Percentiles rank a stretch among this genome's conserved stretches.
Conservation (phyloP, 2,329 filamentous ascomycete species). For the Biscogniauxia marginata region DNA sequence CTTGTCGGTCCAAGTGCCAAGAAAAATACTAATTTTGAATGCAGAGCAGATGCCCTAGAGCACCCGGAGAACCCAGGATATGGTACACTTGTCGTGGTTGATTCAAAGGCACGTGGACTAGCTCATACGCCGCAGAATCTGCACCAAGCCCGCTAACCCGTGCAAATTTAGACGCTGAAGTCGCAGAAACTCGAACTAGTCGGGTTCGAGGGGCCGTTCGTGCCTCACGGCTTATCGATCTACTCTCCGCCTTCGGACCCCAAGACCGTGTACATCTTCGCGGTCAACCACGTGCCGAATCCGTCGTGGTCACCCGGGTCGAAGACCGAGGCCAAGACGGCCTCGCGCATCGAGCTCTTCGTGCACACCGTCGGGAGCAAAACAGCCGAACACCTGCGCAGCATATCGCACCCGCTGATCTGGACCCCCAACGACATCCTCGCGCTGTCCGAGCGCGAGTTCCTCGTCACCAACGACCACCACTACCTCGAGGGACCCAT, state of each 20-base stretch:
- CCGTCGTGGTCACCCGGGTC: constrained; percentile 33
- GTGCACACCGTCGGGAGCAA: constrained; percentile 47
- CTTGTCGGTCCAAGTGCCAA: not conserved
- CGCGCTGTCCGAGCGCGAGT: constrained; percentile 43
- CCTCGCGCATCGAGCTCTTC: constrained; percentile 59
- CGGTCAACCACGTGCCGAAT: constrained; percentile 58
- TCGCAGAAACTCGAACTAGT: constrained; percentile 46
- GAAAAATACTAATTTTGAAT: not conserved
- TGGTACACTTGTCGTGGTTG: constrained; percentile 50
- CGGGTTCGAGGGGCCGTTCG: constrained; percentile 52
- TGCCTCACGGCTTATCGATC: constrained; percentile 61
- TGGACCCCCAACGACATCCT: constrained; percentile 59
- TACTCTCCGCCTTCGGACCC: constrained; percentile 43
- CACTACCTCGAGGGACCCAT: constrained; percentile 47
- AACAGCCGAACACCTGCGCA: constrained; percentile 47
- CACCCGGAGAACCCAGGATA: constrained; percentile 40
- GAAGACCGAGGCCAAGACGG: constrained; percentile 37
- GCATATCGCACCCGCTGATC: constrained; percentile 52
- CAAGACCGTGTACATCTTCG: constrained; percentile 55
- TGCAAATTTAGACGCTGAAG: constrained; percentile 39
- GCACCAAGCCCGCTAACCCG: not conserved
- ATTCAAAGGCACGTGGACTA: constrained; percentile 45
- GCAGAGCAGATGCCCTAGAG: constrained; percentile 18
- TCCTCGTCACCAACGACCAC: constrained; percentile 63
- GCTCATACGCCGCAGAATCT: not conserved